A percentile compares a stretch with the other conserved stretches of the same genome.
phyloP scores from a whole-genome alignment of 768 basidiomycete genomes.

The Lactarius evosmus region DNA sequence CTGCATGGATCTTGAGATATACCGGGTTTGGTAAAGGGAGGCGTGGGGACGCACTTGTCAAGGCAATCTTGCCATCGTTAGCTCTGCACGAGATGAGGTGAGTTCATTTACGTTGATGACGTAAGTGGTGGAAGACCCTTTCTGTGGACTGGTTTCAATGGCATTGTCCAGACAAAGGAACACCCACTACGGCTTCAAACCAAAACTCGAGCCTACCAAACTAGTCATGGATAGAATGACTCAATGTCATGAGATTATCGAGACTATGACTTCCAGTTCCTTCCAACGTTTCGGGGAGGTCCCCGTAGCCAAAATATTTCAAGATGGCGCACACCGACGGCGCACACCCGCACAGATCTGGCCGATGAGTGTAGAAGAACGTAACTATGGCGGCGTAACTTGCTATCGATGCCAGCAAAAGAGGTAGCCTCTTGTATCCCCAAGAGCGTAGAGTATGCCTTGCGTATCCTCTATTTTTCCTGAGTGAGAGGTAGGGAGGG shows the following conservation, averaged over 20 bases:
- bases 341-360: not conserved
- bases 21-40: not conserved
- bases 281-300: not conserved
- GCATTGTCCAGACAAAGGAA: not conserved
- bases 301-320: not conserved
- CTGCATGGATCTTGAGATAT: not conserved
- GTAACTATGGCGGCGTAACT: not conserved
- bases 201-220: not conserved
- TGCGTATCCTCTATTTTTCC: not conserved
- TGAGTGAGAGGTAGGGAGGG: not conserved
- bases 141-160: not conserved
- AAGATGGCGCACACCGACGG: not conserved
- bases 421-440: not conserved
- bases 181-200: not conserved
- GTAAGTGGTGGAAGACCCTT: not conserved
- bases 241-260: not conserved
- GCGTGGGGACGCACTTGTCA: not conserved
- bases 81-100: not conserved
- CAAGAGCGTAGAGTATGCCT: not conserved
- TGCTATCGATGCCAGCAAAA: not conserved
- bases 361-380: not conserved
- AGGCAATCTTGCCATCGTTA: not conserved
- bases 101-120: not conserved
- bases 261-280: not conserved
- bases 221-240: not conserved